Conservation (phyloP, 139 green algal genomes). For the Ettlia oleoabundans region DNA sequence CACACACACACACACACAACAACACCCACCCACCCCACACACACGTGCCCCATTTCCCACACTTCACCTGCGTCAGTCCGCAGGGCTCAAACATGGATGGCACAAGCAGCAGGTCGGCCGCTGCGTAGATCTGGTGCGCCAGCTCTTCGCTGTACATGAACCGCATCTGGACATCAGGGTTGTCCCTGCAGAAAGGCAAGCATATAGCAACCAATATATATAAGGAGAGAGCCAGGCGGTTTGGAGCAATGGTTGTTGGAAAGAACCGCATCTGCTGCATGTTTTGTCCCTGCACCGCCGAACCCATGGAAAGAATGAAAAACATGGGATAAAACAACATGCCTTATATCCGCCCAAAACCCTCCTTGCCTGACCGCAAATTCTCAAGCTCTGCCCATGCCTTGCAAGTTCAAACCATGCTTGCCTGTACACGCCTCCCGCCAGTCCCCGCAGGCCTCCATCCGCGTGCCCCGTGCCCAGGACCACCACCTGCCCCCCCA, state of each 20-base stretch:
- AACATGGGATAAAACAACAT: not conserved
- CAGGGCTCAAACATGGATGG: constrained; percentile 98
- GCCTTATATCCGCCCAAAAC: no score
- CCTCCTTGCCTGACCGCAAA: no score
- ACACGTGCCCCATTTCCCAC: not conserved
- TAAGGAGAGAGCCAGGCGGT: no score
- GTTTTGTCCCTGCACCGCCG: no score
- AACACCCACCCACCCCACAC: not conserved
- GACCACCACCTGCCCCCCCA: constrained; percentile 89
- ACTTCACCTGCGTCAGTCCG: constrained; percentile 89
- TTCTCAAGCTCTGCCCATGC: not conserved
- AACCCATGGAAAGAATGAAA: not conserved
- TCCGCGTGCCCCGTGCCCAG: constrained; percentile 88
- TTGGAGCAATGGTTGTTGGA: no score
- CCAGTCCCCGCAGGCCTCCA: constrained; percentile 78
- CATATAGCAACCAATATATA: not conserved
- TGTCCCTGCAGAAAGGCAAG: constrained; percentile 16
- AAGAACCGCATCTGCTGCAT: no score
- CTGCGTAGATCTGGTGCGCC: constrained; percentile 90
- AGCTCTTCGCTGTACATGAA: constrained; percentile 87
- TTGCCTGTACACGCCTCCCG: constrained; percentile 68
- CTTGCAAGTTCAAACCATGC: no score
- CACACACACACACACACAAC: not conserved
- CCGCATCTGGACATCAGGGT: constrained; percentile 52
- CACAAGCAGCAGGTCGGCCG: constrained; percentile 92